Base-by-base conservation (phyloP, 2,329 filamentous ascomycete species). In the Fusarium annulatum region DNA sequence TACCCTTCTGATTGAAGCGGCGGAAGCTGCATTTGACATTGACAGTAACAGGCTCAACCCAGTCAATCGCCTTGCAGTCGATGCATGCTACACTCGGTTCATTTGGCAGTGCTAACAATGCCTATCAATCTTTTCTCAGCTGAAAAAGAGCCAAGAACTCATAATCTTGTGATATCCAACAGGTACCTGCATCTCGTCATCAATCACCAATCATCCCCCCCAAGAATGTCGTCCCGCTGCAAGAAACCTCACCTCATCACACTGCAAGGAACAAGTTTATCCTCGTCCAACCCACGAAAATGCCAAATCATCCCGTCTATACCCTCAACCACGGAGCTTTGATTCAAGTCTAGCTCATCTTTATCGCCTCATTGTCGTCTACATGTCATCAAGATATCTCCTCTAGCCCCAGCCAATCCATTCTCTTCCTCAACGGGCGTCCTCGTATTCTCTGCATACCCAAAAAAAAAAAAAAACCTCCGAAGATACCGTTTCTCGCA, bases 401-500 rank as follows among this genome's bases (percentile, higher is more conserved):
- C 33, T 33, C 33, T 30, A 2, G 7, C 28, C 8, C 28, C 33
- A 49, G 5, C 51, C 51, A 55, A 55, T 41, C 51, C 51, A 38
- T 28, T 53, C 11, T 38, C 51, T 28, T 7, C 33, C 19, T 30
- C 41, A 60, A 34, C 1, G 6, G 36, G 36, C 26, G 15, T 19
- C 36, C 62, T 63, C 62, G 58, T 63, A 65, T 65, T 63, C n/a
- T 64, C 39, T 43, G 55, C 56, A 39, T 46, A 11, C 9, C 8
- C 1, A 16, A 21, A 30, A 28, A 26, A 26, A 26, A 62, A 65
- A n/a, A 28, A 62, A 65, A 62, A 21, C 15, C 62, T 53, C 39
- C 46, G 58, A 39, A 45, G 23, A 52, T n/a, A 51, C 39, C 30
- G 45, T 64, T 64, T 43, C 33, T 39, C 14, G 5, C 23, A 51